These are phyloP conservation scores for Guadua angustifolia DNA, from an alignment of 176 grass and related monocot genomes.

Conservation along the genomic window DNA sequence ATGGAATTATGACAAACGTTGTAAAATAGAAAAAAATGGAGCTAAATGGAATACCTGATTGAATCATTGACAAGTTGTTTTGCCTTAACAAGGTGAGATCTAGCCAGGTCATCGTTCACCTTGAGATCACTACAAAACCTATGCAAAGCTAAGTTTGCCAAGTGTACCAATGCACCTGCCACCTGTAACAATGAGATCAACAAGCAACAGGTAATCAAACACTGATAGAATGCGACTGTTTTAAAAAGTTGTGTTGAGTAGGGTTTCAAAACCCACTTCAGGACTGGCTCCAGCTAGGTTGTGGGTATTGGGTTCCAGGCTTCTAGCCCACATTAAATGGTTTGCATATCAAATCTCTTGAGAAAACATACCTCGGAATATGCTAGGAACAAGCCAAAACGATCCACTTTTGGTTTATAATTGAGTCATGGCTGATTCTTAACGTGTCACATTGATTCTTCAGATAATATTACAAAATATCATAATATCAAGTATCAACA, in stretches of 20 bases:
- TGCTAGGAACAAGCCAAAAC: too few species aligned
- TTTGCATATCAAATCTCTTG: too few species aligned
- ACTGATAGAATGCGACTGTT: slow-evolving; percentile 7
- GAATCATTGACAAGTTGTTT: slow-evolving; percentile 64
- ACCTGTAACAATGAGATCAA: slow-evolving; percentile 53
- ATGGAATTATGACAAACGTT: background rate
- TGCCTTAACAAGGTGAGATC: slow-evolving; percentile 54
- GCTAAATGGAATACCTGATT: slow-evolving; percentile 62
- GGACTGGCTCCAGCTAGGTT: background rate
- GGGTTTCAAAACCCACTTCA: background rate
- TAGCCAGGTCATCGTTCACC: slow-evolving; percentile 47
- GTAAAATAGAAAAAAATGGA: background rate
- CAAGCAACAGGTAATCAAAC: slow-evolving; percentile 34
- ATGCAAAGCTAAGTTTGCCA: slow-evolving; percentile 73
- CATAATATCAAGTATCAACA: too few species aligned
- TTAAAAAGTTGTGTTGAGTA: background rate
- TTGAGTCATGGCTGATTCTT: too few species aligned
- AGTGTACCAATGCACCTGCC: slow-evolving; percentile 61
- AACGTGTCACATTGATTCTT: too few species aligned
- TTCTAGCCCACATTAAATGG: background rate
- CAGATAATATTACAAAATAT: too few species aligned
- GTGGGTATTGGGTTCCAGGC: background rate
- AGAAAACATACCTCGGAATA: too few species aligned
- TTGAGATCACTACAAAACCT: slow-evolving; percentile 48
- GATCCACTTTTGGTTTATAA: too few species aligned